phyloP scores from a whole-genome alignment of 225 moss, liverwort and hornwort species.

The Climacium dendroides region DNA sequence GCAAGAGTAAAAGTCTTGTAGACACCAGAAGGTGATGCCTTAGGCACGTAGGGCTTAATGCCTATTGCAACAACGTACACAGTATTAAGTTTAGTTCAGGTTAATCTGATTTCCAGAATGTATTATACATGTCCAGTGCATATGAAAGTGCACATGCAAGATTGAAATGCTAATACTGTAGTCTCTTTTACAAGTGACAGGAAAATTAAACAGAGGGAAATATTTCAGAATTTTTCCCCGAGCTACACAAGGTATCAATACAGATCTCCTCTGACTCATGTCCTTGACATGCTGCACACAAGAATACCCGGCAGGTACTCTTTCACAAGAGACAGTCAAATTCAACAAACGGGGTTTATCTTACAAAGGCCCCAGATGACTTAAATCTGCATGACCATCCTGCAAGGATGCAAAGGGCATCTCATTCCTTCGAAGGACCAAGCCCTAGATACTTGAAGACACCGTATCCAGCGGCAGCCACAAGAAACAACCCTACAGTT shows the following conservation, averaged over 20 bases:
- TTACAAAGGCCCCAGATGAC: background rate
- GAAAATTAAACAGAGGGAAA: background rate
- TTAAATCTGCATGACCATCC: background rate
- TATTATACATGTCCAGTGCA: background rate
- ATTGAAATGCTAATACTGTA: background rate
- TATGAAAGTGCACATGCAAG: background rate
- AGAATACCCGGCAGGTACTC: too few species aligned
- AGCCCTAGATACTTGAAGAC: constrained; percentile 45
- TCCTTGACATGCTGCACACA: too few species aligned
- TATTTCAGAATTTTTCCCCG: background rate
- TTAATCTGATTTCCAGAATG: background rate
- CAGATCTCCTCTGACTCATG: background rate
- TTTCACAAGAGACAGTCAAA: background rate
- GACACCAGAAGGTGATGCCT: background rate
- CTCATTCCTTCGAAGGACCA: constrained; percentile 22
- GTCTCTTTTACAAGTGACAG: background rate
- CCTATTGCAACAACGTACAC: too few species aligned
- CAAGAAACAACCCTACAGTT: constrained; percentile 47
- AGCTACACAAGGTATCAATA: background rate
- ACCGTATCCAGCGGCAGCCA: constrained; percentile 43
- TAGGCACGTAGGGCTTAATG: background rate
- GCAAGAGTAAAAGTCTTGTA: too few species aligned
- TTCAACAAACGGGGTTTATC: background rate
- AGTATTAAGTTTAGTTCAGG: too few species aligned
- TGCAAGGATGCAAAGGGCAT: background rate